Conservation (phyloP, 495 filamentous ascomycete species). For the Neurospora tetraspora region DNA sequence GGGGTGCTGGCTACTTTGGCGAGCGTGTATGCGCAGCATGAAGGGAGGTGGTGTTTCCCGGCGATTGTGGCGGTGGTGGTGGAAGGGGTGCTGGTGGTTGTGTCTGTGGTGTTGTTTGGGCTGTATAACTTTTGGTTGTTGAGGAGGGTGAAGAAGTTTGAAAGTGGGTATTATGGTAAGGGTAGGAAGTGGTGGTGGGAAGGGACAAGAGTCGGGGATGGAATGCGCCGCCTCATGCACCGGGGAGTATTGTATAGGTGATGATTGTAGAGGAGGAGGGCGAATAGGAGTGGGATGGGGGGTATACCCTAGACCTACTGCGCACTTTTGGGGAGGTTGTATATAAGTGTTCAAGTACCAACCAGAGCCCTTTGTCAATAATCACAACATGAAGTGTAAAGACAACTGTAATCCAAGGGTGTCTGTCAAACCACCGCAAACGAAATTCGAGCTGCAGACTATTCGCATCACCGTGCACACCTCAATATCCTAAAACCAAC, state of each 20-base stretch:
- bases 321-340: too few relatives aligned
- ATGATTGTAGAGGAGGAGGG: not conserved
- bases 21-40: conserved; percentile 38
- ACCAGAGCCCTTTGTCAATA: too few relatives aligned
- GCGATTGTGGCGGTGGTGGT: conserved; percentile 30
- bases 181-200: not conserved
- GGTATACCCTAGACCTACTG: too few relatives aligned
- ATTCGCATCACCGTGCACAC: not conserved
- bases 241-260: conserved; percentile 14
- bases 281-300: not conserved
- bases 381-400: not conserved
- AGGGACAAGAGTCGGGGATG: not conserved
- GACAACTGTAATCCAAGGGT: not conserved
- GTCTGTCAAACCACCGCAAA: not conserved
- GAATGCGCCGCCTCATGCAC: conserved; percentile 3
- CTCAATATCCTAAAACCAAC: not conserved
- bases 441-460: not conserved
- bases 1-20: conserved; percentile 39
- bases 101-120: conserved; percentile 19
- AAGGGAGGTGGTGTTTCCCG: conserved; percentile 35
- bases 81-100: conserved; percentile 10
- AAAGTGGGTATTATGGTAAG: not conserved
- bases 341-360: not conserved
- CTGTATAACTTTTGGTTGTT: conserved; percentile 27
- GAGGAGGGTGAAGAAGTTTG: conserved; percentile 16